phyloP scores from a whole-genome alignment of 345 rosid genomes.

The Eucalyptus pauciflora region DNA sequence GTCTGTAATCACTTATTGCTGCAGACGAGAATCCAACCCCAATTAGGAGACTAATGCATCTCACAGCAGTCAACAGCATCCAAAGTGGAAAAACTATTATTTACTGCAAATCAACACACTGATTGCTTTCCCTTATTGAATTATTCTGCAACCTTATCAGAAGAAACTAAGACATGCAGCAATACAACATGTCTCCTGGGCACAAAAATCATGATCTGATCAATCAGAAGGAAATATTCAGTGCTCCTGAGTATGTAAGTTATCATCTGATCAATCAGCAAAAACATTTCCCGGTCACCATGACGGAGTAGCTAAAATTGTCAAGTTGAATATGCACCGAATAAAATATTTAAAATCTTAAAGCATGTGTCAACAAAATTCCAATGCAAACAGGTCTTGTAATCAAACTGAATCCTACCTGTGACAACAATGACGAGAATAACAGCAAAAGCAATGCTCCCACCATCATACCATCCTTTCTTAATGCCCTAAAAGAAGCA shows the following conservation, averaged over 20 bases:
- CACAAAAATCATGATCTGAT: neutral
- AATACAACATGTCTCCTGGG: neutral
- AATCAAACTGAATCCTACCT: constrained; percentile 26
- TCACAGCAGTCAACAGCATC: neutral
- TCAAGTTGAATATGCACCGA: neutral
- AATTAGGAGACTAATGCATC: neutral
- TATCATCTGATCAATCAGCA: neutral
- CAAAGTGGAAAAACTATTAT: neutral
- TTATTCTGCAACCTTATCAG: neutral
- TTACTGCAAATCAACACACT: neutral
- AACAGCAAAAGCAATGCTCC: constrained; percentile 90
- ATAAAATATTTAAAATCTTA: too few species aligned
- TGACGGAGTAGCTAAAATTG: neutral
- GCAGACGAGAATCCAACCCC: neutral
- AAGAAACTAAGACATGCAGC: neutral
- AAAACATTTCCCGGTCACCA: neutral
- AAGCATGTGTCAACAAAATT: neutral
- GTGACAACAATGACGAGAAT: constrained; percentile 85
- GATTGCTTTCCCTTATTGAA: fast-evolving
- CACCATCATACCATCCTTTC: constrained; percentile 97
- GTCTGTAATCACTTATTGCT: constrained; percentile 95
- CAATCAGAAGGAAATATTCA: neutral
- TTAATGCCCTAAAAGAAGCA: constrained; percentile 45
- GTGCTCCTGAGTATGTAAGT: neutral
- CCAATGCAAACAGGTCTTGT: neutral